Conservation (phyloP, 805 yeast genomes). For the Metschnikowia kofuensis region DNA sequence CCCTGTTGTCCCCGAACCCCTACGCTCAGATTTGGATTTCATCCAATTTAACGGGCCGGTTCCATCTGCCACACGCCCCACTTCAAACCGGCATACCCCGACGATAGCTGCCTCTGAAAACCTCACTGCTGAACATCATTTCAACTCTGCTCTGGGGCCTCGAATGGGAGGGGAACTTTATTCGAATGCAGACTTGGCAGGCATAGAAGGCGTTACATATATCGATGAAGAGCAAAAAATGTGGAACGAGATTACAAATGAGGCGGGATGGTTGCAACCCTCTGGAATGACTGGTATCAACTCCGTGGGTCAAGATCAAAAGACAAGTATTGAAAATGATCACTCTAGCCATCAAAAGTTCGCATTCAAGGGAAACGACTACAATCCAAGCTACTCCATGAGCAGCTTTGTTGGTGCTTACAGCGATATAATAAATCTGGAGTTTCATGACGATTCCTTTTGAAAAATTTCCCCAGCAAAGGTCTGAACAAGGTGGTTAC, state of each 20-base stretch:
- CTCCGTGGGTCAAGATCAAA: slow-evolving; percentile 4
- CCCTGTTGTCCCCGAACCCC: slow-evolving; percentile 17
- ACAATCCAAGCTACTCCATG: slow-evolving; percentile 12
- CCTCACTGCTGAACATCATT: slow-evolving; percentile 16
- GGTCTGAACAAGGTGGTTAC: background rate
- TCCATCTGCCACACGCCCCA: slow-evolving; percentile 18
- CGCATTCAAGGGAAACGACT: background rate
- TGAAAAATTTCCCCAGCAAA: background rate
- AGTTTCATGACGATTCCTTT: slow-evolving; percentile 13
- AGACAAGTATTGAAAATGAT: slow-evolving; percentile 4
- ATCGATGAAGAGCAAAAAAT: slow-evolving; percentile 47
- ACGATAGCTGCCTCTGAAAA: slow-evolving; percentile 19
- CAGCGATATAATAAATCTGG: slow-evolving; percentile 38
- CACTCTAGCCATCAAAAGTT: background rate
- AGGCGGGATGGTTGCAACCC: slow-evolving; percentile 66
- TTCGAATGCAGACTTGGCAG: slow-evolving; percentile 36
- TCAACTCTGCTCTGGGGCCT: slow-evolving; percentile 1
- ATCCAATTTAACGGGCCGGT: slow-evolving; percentile 23
- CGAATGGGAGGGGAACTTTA: slow-evolving; percentile 27
- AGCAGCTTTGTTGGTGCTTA: slow-evolving; percentile 27
- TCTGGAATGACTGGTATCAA: slow-evolving; percentile 10
- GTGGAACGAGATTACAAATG: slow-evolving; percentile 77
- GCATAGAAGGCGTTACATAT: slow-evolving; percentile 42
- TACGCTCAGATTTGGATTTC: slow-evolving; percentile 23
- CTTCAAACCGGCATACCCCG: slow-evolving; percentile 19